phyloP scores from a whole-genome alignment of 2,329 filamentous ascomycete genomes.

The Balansia obtecta region DNA sequence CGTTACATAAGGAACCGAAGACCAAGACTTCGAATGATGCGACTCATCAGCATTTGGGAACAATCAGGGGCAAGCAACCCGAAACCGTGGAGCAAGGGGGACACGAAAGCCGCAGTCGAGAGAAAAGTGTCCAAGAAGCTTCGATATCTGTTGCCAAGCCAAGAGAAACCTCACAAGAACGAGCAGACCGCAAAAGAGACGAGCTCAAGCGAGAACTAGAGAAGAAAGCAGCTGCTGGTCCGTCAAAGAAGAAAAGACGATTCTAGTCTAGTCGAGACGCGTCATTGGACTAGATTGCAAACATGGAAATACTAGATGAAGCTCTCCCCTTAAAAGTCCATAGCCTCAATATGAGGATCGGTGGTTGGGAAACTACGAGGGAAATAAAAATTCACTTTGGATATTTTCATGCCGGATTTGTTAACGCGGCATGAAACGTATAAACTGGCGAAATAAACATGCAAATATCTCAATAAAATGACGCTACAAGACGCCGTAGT shows the following conservation, averaged over 20 bases:
- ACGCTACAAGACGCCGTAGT: too few relatives aligned
- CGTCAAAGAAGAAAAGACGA: slow-evolving; percentile 42
- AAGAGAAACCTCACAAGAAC: slow-evolving; percentile 31
- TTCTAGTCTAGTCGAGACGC: slow-evolving; percentile 24
- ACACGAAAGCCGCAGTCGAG: slow-evolving; percentile 13
- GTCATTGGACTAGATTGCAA: not conserved
- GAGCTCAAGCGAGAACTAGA: slow-evolving; percentile 39
- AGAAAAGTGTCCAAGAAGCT: slow-evolving; percentile 10
- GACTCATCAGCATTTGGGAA: slow-evolving; percentile 18
- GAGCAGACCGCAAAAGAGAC: slow-evolving; percentile 36
- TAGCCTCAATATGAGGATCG: too few relatives aligned
- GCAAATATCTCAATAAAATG: too few relatives aligned
- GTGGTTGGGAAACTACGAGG: too few relatives aligned
- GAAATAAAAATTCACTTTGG: too few relatives aligned
- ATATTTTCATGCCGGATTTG: too few relatives aligned
- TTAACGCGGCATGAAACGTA: too few relatives aligned
- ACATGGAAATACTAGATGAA: too few relatives aligned
- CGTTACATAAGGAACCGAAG: slow-evolving; percentile 6
- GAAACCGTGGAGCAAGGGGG: slow-evolving; percentile 11
- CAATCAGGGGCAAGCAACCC: slow-evolving; percentile 17
- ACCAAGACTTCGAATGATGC: not conserved
- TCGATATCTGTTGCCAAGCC: slow-evolving; percentile 16
- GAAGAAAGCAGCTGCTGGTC: slow-evolving; percentile 34
- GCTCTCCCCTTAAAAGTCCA: too few relatives aligned
- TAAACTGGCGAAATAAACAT: too few relatives aligned